phyloP scores from a whole-genome alignment of 1,139 yeast species.

The Meyerozyma smithsonii region DNA sequence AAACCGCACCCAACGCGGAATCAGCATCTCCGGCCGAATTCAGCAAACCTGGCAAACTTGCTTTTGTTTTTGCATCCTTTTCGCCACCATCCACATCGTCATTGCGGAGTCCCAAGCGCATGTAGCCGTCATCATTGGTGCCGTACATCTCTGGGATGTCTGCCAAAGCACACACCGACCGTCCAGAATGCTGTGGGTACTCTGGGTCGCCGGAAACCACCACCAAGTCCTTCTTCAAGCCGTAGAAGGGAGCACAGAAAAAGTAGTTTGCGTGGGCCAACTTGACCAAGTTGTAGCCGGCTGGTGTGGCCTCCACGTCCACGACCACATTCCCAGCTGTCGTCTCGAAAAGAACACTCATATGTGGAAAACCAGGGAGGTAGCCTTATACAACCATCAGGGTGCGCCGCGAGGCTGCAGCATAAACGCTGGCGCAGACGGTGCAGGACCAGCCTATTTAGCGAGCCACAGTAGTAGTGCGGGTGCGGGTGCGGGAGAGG shows the following conservation, averaged over 20 bases:
- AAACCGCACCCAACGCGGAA: conserved; percentile 16
- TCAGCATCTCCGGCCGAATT: background rate
- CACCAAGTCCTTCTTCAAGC: conserved; percentile 30
- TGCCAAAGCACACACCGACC: conserved; percentile 11
- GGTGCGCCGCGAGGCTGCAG: background rate
- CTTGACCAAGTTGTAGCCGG: conserved; percentile 47
- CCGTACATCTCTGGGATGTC: conserved; percentile 4
- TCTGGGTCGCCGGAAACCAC: conserved; percentile 47
- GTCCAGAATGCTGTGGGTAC: conserved; percentile 31
- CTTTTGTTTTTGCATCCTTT: background rate
- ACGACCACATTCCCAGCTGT: conserved; percentile 48
- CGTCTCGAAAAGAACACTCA: conserved; percentile 61
- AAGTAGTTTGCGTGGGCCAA: conserved; percentile 51
- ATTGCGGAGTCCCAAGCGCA: conserved; percentile 2
- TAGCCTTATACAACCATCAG: conserved; percentile 2
- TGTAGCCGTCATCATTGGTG: conserved; percentile 1
- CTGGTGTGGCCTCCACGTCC: conserved; percentile 38
- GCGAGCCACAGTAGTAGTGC: no score
- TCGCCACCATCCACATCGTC: background rate
- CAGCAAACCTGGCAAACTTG: no score
- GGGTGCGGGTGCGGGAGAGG: no score
- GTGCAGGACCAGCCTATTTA: no score
- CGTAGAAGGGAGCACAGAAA: conserved; percentile 47
- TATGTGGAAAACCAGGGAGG: conserved; percentile 12
- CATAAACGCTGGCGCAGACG: background rate